Evolutionary conservation across 2,329 filamentous ascomycete genomes (phyloP).

Genomic region (Colletotrichum cordylinicola): DNA sequence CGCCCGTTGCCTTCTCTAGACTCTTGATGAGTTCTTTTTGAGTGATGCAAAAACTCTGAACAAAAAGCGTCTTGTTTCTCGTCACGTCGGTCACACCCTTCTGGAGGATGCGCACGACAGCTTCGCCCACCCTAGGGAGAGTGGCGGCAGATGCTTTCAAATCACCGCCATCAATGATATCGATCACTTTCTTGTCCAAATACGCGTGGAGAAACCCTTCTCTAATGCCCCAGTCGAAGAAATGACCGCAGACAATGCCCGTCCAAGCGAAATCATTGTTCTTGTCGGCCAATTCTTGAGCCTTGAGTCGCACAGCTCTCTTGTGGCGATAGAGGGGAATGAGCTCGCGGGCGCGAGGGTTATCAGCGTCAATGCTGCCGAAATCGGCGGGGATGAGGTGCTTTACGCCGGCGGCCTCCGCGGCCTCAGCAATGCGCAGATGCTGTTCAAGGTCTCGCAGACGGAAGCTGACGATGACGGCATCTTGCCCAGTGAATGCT

Average conservation of each 20-base stretch:
- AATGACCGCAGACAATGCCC: conserved; percentile 43
- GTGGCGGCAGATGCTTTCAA: conserved; percentile 39
- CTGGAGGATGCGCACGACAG: conserved; percentile 36
- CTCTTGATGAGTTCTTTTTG: conserved; percentile 38
- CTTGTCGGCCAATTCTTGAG: conserved; percentile 31
- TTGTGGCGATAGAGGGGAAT: conserved; percentile 41
- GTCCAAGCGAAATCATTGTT: conserved; percentile 38
- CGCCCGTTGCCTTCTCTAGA: conserved; percentile 37
- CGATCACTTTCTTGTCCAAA: conserved; percentile 30
- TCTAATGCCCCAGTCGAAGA: conserved; percentile 46
- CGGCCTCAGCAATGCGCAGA: conserved; percentile 40
- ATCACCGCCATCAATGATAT: conserved; percentile 39
- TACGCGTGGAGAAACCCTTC: conserved; percentile 41
- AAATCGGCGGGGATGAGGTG: conserved; percentile 47
- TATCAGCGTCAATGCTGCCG: conserved; percentile 43
- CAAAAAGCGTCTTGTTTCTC: conserved; percentile 38
- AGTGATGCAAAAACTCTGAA: conserved; percentile 45
- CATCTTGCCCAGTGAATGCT: conserved; percentile 39
- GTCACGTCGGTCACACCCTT: conserved; percentile 29
- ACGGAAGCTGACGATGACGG: conserved; percentile 40
- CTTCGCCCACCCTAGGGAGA: conserved; percentile 36
- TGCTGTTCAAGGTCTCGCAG: conserved; percentile 33
- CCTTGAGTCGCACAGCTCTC: conserved; percentile 33
- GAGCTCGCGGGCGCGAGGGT: conserved; percentile 36
- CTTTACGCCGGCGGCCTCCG: conserved; percentile 37